Evolutionary conservation across 495 filamentous ascomycete genomes (phyloP), one percentile per base, ranked within the genome.

Genomic region (Hyaloscypha finlandica): DNA sequence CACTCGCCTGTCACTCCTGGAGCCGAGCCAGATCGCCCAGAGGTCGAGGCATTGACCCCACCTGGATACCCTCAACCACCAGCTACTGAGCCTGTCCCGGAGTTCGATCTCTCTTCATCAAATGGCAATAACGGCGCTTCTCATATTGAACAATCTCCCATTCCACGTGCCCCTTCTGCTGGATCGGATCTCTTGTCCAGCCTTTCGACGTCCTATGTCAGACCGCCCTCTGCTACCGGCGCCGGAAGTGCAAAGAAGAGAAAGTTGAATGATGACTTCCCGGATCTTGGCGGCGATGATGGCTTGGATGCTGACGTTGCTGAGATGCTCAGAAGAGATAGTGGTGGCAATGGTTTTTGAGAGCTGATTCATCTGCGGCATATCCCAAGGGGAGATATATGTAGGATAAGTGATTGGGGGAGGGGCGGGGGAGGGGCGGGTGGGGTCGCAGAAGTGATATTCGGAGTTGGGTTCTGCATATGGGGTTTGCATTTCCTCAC

Each of bases 41-140:
- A 92, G 72, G 81, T 94, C 58, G 94, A 97, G 78, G 91, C 89
- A 1, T 77, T 97, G 56, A 97, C 93, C 1, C 92, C 92, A 42
- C 92, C 92, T 2, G 84, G 85, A 5, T 77, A 72, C 45, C 83
- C 84, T 1, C 76, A 79, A 57, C 55, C 72, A 6, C 63, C 56
- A 20, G 42, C 57, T 22, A 63, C 59, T 39, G 68, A 72, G 63
- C 64, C 73, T 35, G 69, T 65, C 45, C 71, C 73, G 8, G 65
- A 68, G 9, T 67, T 75, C 30, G 70, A 69, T 29, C 69, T 76
- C 25, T 71, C 76, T 5, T 68, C 73, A 30, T 74, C 75, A 5
- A 75, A 81, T 70, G 59, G 59, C 3, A 39, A 51, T 11, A 62
- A 75, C 65, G 22, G 62, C 61, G 56, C 59, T 42, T 4, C 69